phyloP scores from a whole-genome alignment of 2,329 filamentous ascomycete species.

The Neocucurbitaria cava region DNA sequence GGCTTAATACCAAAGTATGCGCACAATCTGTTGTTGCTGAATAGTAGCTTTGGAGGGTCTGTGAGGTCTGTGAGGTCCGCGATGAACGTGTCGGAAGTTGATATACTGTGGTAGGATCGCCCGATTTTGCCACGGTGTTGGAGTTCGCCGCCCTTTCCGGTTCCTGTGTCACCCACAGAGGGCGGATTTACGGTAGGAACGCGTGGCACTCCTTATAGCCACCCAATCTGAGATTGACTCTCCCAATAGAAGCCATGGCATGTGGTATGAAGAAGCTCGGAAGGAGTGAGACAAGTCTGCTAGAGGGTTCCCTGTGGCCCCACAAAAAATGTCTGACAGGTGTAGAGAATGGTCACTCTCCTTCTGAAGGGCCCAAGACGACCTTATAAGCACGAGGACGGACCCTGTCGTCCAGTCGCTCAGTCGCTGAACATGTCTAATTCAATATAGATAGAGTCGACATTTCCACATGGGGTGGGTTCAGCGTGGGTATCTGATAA shows the following conservation, averaged over 20 bases:
- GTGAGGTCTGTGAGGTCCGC: background rate
- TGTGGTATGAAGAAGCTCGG: background rate
- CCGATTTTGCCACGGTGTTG: slow-evolving; percentile 7
- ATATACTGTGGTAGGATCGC: slow-evolving; percentile 4
- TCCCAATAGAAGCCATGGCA: too few species aligned
- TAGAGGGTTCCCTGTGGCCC: background rate
- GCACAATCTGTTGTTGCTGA: background rate
- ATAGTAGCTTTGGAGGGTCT: background rate
- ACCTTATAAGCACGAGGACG: background rate
- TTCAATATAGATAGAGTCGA: slow-evolving; percentile 2
- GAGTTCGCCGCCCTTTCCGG: background rate
- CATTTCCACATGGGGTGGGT: background rate
- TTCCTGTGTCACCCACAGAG: background rate
- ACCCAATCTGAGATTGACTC: too few species aligned
- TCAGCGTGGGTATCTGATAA: slow-evolving; percentile 15
- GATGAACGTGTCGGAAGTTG: background rate
- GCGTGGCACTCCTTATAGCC: too few species aligned
- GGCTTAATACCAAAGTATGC: slow-evolving; percentile 11
- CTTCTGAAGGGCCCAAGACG: background rate
- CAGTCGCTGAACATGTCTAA: background rate
- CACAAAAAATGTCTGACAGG: background rate
- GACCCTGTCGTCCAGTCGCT: background rate
- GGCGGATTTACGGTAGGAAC: too few species aligned
- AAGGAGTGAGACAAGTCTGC: background rate
- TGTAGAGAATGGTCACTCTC: background rate